Conservation (phyloP, 768 basidiomycete genomes). For the Pleurotus platypus region DNA sequence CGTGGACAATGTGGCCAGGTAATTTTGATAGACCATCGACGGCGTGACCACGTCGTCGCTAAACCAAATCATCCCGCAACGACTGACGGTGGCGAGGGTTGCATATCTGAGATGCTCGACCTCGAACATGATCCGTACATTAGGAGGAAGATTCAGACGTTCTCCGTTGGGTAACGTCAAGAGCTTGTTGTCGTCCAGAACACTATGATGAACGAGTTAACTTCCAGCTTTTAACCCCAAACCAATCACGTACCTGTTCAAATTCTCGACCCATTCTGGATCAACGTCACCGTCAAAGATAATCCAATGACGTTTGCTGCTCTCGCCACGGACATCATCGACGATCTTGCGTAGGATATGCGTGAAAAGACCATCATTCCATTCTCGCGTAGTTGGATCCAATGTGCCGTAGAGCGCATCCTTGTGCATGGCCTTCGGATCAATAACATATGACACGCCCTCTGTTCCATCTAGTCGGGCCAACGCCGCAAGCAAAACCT, state of each 20-base stretch:
- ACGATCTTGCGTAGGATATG: slow-evolving; percentile 97
- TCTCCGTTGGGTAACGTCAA: slow-evolving; percentile 97
- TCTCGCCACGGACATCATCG: slow-evolving; percentile 97
- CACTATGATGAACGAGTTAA: slow-evolving; percentile 46
- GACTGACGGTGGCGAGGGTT: slow-evolving; percentile 97
- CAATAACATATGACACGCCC: slow-evolving; percentile 94
- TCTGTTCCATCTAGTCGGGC: slow-evolving; percentile 90
- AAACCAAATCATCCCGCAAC: slow-evolving; percentile 99
- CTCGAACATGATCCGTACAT: slow-evolving; percentile 99
- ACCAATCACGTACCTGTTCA: slow-evolving; percentile 76
- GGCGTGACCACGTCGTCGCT: slow-evolving; percentile 94
- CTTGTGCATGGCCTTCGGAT: slow-evolving; percentile 99
- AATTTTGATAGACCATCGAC: slow-evolving; percentile 87
- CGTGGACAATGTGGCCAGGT: slow-evolving; percentile 72
- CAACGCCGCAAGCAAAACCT: slow-evolving; percentile 84
- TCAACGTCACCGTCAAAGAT: slow-evolving; percentile 99
- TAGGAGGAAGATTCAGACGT: slow-evolving; percentile 92
- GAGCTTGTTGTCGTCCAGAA: slow-evolving; percentile 97
- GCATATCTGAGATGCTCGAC: slow-evolving; percentile 97
- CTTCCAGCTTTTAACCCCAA: slow-evolving; percentile 3
- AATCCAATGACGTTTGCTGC: slow-evolving; percentile 96
- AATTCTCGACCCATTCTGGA: slow-evolving; percentile 99
- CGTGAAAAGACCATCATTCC: slow-evolving; percentile 99
- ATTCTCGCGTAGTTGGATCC: slow-evolving; percentile 95
- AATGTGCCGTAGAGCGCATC: slow-evolving; percentile 96